These are phyloP conservation scores for Periconia macrospinosa DNA, from an alignment of 2,329 filamentous ascomycete genomes.

Conservation along the genomic window DNA sequence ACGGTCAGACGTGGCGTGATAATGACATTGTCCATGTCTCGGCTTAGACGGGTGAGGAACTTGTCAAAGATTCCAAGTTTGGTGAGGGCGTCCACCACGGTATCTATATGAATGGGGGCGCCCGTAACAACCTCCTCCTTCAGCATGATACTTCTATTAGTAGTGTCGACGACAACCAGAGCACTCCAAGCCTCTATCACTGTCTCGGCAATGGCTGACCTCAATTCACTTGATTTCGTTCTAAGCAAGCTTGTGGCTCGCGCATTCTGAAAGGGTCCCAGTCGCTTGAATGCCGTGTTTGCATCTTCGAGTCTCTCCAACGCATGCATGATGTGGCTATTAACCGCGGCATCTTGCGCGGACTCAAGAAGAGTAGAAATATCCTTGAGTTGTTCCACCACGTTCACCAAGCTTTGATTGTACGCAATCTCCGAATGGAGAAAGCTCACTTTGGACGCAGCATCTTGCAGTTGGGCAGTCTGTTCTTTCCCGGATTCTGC, in stretches of 20 bases:
- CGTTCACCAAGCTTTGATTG: conserved; percentile 55
- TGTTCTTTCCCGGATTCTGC: conserved; percentile 70
- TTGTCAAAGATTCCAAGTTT: conserved; percentile 48
- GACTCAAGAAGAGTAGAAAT: conserved; percentile 54
- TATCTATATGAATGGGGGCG: conserved; percentile 31
- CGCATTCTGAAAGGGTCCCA: conserved; percentile 64
- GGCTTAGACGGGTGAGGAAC: conserved; percentile 62
- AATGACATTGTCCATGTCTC: conserved; percentile 63
- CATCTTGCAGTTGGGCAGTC: conserved; percentile 65
- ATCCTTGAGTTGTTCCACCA: conserved; percentile 54
- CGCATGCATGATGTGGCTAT: conserved; percentile 50
- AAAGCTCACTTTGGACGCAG: conserved; percentile 56
- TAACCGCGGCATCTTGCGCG: conserved; percentile 49
- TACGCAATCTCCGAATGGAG: conserved; percentile 63
- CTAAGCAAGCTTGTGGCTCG: conserved; percentile 67
- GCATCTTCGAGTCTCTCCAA: conserved; percentile 54
- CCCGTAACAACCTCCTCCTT: conserved; percentile 49
- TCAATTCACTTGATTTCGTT: conserved; percentile 66
- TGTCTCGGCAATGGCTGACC: conserved; percentile 65
- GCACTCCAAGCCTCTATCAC: conserved; percentile 72
- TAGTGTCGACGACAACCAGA: conserved; percentile 65
- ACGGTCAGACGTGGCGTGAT: conserved; percentile 60
- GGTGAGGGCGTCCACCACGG: conserved; percentile 38
- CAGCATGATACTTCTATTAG: conserved; percentile 60
- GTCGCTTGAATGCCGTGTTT: conserved; percentile 58